A percentile compares a stretch with the other conserved stretches of the same genome.
These are phyloP conservation scores for Magnusiomyces magnusii DNA, from an alignment of 1,139 yeast species.

Conservation along the genomic window DNA sequence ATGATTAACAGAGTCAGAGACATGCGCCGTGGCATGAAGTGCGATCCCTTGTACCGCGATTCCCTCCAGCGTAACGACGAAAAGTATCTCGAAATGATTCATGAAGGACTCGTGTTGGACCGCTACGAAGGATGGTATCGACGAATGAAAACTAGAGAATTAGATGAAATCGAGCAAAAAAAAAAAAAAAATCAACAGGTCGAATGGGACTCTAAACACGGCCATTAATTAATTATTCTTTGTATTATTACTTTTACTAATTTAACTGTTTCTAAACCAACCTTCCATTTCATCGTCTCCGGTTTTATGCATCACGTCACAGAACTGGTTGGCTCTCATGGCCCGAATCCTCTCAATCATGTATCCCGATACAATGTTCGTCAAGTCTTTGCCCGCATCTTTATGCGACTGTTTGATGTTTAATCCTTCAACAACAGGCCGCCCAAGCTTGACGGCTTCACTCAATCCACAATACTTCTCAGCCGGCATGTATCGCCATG, in stretches of 20 bases:
- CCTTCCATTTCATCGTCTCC: not conserved
- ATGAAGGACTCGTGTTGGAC: not conserved
- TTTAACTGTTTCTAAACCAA: too few species aligned
- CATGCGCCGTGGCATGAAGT: slow-evolving; percentile 21
- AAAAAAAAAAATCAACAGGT: not conserved
- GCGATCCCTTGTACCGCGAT: slow-evolving; percentile 20
- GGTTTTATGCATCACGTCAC: slow-evolving; percentile 20
- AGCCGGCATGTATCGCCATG: slow-evolving; percentile 23
- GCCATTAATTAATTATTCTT: not conserved
- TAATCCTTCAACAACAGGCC: not conserved
- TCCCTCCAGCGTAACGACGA: not conserved
- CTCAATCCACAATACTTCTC: slow-evolving; percentile 21
- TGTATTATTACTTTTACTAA: too few species aligned
- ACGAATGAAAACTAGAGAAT: not conserved
- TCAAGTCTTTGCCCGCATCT: slow-evolving; percentile 1
- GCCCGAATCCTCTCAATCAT: slow-evolving; percentile 28
- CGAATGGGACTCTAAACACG: not conserved
- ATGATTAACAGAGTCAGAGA: slow-evolving; percentile 28
- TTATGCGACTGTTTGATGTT: not conserved
- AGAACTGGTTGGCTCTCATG: slow-evolving; percentile 20
- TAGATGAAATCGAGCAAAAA: not conserved
- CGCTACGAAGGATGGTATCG: slow-evolving; percentile 6
- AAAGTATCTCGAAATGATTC: not conserved
- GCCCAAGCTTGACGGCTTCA: slow-evolving; percentile 7
- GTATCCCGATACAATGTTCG: slow-evolving; percentile 25